These are phyloP conservation scores for Fusarium continuum DNA, from an alignment of 2,329 filamentous ascomycete genomes.

Conservation along the genomic window DNA sequence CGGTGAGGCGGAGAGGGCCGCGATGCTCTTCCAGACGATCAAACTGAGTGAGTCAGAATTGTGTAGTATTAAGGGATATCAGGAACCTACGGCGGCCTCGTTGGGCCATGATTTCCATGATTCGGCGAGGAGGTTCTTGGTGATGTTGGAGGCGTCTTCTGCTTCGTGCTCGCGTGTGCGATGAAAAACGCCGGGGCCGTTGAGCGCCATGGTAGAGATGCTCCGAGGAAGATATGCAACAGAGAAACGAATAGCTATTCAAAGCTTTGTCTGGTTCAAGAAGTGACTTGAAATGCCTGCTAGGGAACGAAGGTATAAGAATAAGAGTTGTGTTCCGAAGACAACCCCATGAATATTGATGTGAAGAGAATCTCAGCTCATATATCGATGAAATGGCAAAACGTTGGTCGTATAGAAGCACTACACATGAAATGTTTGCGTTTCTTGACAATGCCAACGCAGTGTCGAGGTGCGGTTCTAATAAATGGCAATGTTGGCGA, in stretches of 20 bases:
- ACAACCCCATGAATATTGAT: not conserved
- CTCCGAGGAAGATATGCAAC: not conserved
- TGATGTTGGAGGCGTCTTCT: conserved; percentile 37
- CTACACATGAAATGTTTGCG: not conserved
- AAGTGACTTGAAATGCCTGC: not conserved
- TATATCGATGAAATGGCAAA: not conserved
- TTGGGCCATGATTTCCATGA: conserved; percentile 59
- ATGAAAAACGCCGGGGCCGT: conserved; percentile 39
- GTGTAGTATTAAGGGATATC: accelerated
- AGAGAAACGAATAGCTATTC: not conserved
- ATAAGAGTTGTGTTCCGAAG: not conserved
- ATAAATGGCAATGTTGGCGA: not conserved
- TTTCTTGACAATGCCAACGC: not conserved
- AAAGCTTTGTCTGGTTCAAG: not conserved
- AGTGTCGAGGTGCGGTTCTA: not conserved
- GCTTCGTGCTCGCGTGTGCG: conserved; percentile 44
- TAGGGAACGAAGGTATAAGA: not conserved
- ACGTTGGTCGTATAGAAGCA: not conserved
- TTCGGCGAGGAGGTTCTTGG: conserved; percentile 43
- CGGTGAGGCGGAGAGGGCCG: conserved; percentile 68
- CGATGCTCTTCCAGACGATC: conserved; percentile 72
- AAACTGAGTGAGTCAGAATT: conserved; percentile 59
- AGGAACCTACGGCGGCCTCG: conserved; percentile 54
- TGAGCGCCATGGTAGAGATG: conserved; percentile 39
- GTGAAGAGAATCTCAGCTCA: not conserved